These are phyloP conservation scores for Saprolegnia diclina DNA, from an alignment of 352 stramenopile species.

Conservation along the genomic window DNA sequence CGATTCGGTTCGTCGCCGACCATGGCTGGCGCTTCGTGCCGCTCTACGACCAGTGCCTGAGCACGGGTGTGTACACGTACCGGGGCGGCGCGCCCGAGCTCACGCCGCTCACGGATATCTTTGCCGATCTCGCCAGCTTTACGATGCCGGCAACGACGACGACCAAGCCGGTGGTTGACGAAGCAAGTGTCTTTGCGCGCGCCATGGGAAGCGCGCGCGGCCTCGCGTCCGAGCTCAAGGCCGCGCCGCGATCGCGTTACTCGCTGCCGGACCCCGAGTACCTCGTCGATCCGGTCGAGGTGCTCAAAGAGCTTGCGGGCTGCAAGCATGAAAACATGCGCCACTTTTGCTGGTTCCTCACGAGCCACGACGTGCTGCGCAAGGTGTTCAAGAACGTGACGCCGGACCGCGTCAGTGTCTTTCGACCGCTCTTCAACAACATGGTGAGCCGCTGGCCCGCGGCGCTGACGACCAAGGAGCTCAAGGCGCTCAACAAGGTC, in stretches of 20 bases:
- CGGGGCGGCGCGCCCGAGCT: not conserved
- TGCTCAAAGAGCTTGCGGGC: not conserved
- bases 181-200: not conserved
- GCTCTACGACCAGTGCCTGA: constrained; percentile 85
- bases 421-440: constrained; percentile 1
- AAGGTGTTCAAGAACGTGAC: not conserved
- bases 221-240: not conserved
- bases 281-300: constrained; percentile 1
- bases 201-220: not conserved
- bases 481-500: constrained; percentile 3
- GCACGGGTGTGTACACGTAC: constrained; percentile 83
- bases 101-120: not conserved
- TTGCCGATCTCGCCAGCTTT: not conserved
- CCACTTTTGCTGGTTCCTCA: constrained; percentile 12
- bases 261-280: not conserved
- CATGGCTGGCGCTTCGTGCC: constrained; percentile 84
- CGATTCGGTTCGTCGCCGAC: constrained; percentile 78
- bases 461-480: not conserved
- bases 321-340: not conserved
- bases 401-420: not conserved
- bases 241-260: not conserved
- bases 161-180: not conserved
- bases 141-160: not conserved
- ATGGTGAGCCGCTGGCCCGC: not conserved
- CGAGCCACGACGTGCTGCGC: not conserved